phyloP scores from a whole-genome alignment of 2,329 filamentous ascomycete genomes.

The Parastagonospora avenae region DNA sequence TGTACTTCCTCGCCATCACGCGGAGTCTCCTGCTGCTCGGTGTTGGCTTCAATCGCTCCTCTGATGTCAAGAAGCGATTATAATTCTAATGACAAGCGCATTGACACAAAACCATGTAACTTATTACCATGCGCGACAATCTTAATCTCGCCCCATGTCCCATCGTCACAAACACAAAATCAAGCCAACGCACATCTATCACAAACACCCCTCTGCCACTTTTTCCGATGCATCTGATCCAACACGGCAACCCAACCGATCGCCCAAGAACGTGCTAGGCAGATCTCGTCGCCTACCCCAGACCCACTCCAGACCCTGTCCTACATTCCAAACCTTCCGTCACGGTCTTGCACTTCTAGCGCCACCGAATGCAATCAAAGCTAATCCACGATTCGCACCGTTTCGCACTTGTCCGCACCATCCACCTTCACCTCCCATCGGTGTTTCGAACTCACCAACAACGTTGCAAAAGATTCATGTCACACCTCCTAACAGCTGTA shows the following conservation, averaged over 20 bases:
- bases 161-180: background rate
- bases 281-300: constrained; percentile 13
- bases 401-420: no score
- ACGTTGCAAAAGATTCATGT: no score
- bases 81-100: no score
- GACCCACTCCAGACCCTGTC: constrained; percentile 16
- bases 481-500: no score
- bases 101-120: background rate
- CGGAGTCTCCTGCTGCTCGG: constrained; percentile 33
- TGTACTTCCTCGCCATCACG: constrained; percentile 65
- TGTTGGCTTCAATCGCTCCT: constrained; percentile 24
- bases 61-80: background rate
- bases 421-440: background rate
- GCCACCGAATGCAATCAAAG: background rate
- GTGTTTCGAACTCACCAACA: background rate
- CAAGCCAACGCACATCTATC: background rate
- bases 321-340: constrained; percentile 8
- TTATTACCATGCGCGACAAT: background rate
- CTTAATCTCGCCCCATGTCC: constrained; percentile 8
- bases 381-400: no score
- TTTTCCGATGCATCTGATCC: constrained; percentile 8
- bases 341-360: background rate
- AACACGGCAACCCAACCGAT: constrained; percentile 2
- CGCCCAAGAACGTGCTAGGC: constrained; percentile 2
- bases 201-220: background rate